Evolutionary conservation across 306 rosid species (phyloP).

Genomic region (Sechiopsis laciniata): DNA sequence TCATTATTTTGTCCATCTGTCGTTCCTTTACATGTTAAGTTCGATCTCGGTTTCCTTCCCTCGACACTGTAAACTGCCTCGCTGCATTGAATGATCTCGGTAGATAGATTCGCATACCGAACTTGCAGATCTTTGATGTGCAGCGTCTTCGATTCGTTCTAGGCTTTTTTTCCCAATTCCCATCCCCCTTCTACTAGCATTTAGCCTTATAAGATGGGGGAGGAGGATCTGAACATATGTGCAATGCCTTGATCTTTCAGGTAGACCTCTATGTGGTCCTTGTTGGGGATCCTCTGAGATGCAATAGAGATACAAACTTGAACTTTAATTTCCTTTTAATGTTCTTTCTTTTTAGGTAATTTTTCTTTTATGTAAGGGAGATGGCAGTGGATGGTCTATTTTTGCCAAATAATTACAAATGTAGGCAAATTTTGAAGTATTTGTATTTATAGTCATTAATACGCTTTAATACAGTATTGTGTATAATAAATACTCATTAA

Average conservation of each 20-base stretch:
- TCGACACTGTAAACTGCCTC: constrained; percentile 10
- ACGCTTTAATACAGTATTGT: no score
- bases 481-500: no score
- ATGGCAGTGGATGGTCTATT: no score
- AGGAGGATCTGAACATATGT: not conserved
- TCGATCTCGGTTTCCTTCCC: not conserved
- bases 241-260: constrained; percentile 19
- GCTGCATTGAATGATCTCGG: constrained; percentile 17
- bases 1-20: constrained; percentile 26
- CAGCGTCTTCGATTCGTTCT: not conserved
- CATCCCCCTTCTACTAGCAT: not conserved
- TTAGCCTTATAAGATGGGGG: not conserved
- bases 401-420: no score
- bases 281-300: constrained; percentile 11
- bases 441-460: no score
- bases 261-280: constrained; percentile 17
- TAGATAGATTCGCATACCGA: constrained; percentile 4
- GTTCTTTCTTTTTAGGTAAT: not conserved
- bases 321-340: not conserved
- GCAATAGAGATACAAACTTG: constrained; percentile 1
- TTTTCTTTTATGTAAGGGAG: not conserved
- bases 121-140: constrained; percentile 8
- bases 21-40: constrained; percentile 17
- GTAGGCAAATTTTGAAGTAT: no score
- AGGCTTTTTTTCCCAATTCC: not conserved